Evolutionary conservation across 139 green algal species (phyloP), one percentile per base, ranked within the genome.

Genomic region (Closterium sp.): DNA sequence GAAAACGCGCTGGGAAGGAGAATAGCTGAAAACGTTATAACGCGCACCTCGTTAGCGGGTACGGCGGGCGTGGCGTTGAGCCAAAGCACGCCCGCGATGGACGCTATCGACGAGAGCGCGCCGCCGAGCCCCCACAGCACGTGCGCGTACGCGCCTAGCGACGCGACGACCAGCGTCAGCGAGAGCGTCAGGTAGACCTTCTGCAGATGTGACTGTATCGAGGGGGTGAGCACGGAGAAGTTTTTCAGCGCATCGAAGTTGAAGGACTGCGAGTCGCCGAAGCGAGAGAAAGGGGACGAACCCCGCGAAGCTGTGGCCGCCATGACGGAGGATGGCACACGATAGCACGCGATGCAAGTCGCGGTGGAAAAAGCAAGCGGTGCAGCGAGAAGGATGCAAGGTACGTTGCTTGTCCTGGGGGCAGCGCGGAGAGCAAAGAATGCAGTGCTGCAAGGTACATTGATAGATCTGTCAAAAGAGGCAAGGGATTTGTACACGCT

Each of bases 101-200:
- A 95, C 22, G 32, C 93, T 21, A 95, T 31, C 30, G 24, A 50
- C 9, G 93, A 92, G 19, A 95, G 27, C 11, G 79, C 21, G 17
- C 93, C 93, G 4, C 93, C 93, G 21, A 95, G 28, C 0, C 85
- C 24, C 45, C 19, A 90, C 27, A 95, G n/a, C 13, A 95, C 79
- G 87, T 95, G 92, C 24, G 86, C 90, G 62, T 95, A 95, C 29
- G 86, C 85, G 85, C 93, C 93, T 0, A 93, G 93, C 21, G 92
- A 28, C 6, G 92, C 22, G 24, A 90, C 28, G 13, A 95, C n/a
- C 21, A 95, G 32, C 70, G 92, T 31, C 29, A 30, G 86, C 13
- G 85, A 45, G 4, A 95, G 32, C 27, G 92, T 95, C 27, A 38
- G 22, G 31, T 95, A 95, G 32, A 95, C 92, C 89, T 88, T 88